phyloP scores from a whole-genome alignment of 371 early-diverging fungal genomes.

The Actinomortierella wolfii region DNA sequence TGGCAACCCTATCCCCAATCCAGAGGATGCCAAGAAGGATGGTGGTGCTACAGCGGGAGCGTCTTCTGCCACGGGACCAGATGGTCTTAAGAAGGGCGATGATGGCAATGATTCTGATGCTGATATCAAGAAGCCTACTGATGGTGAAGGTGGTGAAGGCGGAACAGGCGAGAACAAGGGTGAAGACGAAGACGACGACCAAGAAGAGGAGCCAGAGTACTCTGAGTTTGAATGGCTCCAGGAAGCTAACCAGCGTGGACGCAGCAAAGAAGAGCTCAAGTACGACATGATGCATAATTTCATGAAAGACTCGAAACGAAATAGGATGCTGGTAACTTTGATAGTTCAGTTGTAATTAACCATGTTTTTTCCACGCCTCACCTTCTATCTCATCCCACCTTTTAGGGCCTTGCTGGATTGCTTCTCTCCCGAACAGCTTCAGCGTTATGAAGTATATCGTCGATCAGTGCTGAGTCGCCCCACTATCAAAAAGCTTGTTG shows the following conservation, averaged over 20 bases:
- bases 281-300: too few species aligned
- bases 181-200: constrained; percentile 43
- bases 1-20: not conserved
- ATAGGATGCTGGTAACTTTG: too few species aligned
- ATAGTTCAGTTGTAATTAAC: not conserved
- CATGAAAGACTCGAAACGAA: too few species aligned
- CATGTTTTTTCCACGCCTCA: too few species aligned
- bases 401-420: constrained; percentile 74
- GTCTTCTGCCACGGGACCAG: not conserved
- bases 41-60: not conserved
- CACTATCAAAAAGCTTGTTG: constrained; percentile 80
- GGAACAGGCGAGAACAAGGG: constrained; percentile 20
- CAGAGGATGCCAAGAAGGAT: constrained; percentile 5
- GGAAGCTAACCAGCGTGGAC: constrained; percentile 35
- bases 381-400: not conserved
- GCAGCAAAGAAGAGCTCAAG: constrained; percentile 49
- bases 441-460: constrained; percentile 91
- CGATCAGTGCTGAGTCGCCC: constrained; percentile 85
- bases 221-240: constrained; percentile 45
- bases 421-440: constrained; percentile 81
- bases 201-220: constrained; percentile 46
- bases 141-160: constrained; percentile 16
- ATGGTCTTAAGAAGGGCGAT: not conserved
- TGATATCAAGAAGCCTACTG: constrained; percentile 2
- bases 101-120: not conserved